phyloP scores from a whole-genome alignment of 202 grass and related monocot species.

The Dendrocalamus latiflorus region DNA sequence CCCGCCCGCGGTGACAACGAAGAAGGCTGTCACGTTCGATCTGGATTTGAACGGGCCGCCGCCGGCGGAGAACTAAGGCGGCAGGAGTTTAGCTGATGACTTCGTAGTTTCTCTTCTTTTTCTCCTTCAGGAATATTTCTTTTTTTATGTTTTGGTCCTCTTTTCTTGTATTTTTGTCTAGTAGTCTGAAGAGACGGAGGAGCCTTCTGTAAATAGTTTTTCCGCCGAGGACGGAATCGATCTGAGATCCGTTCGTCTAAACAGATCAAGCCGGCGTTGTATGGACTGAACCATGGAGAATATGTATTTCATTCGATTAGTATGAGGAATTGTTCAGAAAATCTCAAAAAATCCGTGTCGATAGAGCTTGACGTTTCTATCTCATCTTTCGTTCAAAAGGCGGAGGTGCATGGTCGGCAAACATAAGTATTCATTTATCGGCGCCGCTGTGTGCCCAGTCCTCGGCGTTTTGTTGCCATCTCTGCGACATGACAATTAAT shows the following conservation, averaged over 20 bases:
- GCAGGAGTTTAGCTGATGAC: constrained; percentile 21
- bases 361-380: not conserved
- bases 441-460: not conserved
- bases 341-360: not conserved
- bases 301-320: constrained; percentile 3
- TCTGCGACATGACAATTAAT: constrained; percentile 27
- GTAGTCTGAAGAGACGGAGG: not conserved
- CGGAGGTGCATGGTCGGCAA: not conserved
- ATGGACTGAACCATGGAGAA: constrained; percentile 18
- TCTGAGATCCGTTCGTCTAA: constrained; percentile 39
- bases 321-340: not conserved
- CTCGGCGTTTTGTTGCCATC: not conserved
- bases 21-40: constrained; percentile 37
- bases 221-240: constrained; percentile 28
- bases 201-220: constrained; percentile 47
- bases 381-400: not conserved
- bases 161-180: constrained; percentile 26
- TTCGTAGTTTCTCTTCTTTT: constrained; percentile 26
- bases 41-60: constrained; percentile 82
- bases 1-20: constrained; percentile 6
- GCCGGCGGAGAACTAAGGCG: constrained; percentile 47
- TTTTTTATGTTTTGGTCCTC: constrained; percentile 9
- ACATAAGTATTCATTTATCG: not conserved
- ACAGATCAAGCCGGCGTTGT: constrained; percentile 41
- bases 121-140: constrained; percentile 1